phyloP scores from a whole-genome alignment of 2,329 filamentous ascomycete genomes.

The Clonostachys rhizophaga region DNA sequence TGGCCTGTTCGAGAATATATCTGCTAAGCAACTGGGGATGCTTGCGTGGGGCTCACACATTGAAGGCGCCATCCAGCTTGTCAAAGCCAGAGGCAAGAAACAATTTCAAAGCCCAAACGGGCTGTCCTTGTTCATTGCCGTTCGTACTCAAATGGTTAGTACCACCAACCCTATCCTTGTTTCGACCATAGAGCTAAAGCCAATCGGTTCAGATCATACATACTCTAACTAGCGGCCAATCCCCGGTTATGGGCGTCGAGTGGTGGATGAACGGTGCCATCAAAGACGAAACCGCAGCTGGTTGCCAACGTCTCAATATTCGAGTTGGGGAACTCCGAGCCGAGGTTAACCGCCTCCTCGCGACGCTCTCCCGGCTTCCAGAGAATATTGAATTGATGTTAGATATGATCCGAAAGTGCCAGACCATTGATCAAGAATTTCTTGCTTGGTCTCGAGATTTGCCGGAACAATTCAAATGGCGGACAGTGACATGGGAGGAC shows the following conservation, averaged over 20 bases:
- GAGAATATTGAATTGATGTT: conserved; percentile 46
- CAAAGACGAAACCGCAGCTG: conserved; percentile 39
- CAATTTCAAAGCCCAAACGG: conserved; percentile 49
- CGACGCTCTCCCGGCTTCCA: conserved; percentile 35
- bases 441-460: conserved; percentile 44
- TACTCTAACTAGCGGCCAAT: conserved; percentile 45
- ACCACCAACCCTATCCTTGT: background rate
- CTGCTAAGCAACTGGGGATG: conserved; percentile 46
- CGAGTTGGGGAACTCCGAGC: conserved; percentile 50
- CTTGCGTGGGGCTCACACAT: conserved; percentile 59
- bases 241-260: conserved; percentile 47
- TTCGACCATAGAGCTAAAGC: background rate
- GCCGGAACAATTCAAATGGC: conserved; percentile 44
- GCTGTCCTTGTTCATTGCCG: conserved; percentile 51
- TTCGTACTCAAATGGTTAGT: conserved; percentile 55
- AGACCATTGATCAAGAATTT: conserved; percentile 47
- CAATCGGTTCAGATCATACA: conserved; percentile 44
- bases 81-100: conserved; percentile 51
- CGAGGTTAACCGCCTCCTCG: conserved; percentile 46
- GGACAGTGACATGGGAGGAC: conserved; percentile 51
- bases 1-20: conserved; percentile 57
- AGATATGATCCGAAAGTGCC: conserved; percentile 44
- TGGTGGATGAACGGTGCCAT: conserved; percentile 56
- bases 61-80: conserved; percentile 59
- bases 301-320: conserved; percentile 48